A percentile compares a stretch with the other conserved stretches of the same genome.
Evolutionary conservation across 176 grass and related monocot genomes (phyloP).

Genomic region (Paspalum notatum): DNA sequence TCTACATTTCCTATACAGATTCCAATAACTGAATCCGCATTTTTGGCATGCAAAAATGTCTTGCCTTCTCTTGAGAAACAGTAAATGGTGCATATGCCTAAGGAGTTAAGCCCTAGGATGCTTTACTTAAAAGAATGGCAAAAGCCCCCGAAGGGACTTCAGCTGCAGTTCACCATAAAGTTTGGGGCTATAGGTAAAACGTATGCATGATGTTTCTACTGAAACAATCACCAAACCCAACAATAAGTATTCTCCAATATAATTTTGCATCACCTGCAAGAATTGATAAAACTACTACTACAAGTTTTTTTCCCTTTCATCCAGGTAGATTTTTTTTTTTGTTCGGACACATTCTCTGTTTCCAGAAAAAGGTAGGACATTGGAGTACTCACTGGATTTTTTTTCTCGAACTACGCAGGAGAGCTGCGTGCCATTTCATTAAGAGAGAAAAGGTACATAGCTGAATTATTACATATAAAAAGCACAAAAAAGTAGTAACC

Average conservation of each 20-base stretch:
- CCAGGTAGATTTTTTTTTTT: not conserved
- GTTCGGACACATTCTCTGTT: not conserved
- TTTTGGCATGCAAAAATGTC: not conserved
- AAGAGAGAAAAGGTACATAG: slow-evolving; percentile 24
- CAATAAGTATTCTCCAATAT: not conserved
- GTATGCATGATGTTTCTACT: not conserved
- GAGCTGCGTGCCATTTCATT: too few species aligned
- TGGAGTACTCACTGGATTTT: slow-evolving; percentile 4
- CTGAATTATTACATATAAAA: not conserved
- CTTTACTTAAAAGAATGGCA: not conserved
- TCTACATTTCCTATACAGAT: not conserved
- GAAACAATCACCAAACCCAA: not conserved
- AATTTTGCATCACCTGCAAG: not conserved
- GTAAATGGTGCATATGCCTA: slow-evolving; percentile 3
- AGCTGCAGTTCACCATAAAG: not conserved
- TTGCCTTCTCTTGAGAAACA: slow-evolving; percentile 9
- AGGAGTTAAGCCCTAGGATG: not conserved
- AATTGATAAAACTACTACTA: slow-evolving; percentile 12
- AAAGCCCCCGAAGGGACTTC: not conserved
- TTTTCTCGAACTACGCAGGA: too few species aligned
- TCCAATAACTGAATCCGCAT: slow-evolving; percentile 9
- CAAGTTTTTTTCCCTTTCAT: not conserved
- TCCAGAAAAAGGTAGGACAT: not conserved
- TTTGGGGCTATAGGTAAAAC: not conserved
- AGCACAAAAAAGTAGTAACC: slow-evolving; percentile 8